A percentile compares a stretch with the other conserved stretches of the same genome.
Conservation (phyloP, 257 asterid species). For the Solanum stenotomum region DNA sequence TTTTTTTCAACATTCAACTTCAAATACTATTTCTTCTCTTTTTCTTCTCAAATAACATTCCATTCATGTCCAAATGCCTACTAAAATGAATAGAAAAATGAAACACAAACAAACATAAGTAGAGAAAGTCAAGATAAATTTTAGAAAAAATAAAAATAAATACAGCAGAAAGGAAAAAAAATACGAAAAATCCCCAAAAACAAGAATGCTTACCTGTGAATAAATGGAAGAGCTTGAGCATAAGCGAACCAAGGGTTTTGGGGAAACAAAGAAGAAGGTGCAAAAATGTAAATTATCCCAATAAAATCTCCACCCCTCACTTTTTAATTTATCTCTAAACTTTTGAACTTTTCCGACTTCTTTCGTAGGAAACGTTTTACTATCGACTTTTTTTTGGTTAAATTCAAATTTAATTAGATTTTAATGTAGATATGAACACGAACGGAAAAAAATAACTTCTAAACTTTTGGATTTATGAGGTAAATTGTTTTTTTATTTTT, state of each 20-base stretch:
- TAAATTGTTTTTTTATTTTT: no score
- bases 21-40: background rate
- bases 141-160: background rate
- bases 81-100: background rate
- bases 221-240: background rate
- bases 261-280: background rate
- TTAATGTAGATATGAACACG: fast-evolving
- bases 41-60: background rate
- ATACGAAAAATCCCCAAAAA: background rate
- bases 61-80: background rate
- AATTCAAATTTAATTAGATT: no score
- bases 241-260: background rate
- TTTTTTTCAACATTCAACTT: background rate
- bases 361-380: no score
- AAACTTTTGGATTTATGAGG: no score
- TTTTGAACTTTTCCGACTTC: fast-evolving
- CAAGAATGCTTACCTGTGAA: background rate
- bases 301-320: background rate
- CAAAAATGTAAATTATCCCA: background rate
- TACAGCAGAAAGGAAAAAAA: background rate
- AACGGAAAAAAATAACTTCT: no score
- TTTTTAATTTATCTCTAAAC: background rate
- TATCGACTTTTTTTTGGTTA: fast-evolving
- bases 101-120: background rate
- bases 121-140: background rate